A percentile compares a stretch with the other conserved stretches of the same genome.
phyloP scores from a whole-genome alignment of 495 filamentous ascomycete species.

The Daldinia vernicosa region DNA sequence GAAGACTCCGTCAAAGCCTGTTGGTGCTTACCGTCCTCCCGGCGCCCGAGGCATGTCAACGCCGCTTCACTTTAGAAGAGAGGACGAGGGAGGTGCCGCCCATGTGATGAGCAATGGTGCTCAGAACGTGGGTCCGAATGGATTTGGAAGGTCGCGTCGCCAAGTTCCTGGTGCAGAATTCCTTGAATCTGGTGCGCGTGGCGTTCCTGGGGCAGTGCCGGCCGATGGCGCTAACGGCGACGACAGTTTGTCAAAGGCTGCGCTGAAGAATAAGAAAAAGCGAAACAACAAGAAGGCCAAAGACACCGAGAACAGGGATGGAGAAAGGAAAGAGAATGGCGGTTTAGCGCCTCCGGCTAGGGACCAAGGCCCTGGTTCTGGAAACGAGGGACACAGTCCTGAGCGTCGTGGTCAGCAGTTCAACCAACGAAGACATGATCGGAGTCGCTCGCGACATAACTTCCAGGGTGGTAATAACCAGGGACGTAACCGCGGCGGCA shows the following conservation, averaged over 20 bases:
- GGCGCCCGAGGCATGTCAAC: constrained; percentile 89
- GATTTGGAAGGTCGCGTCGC: constrained; percentile 76
- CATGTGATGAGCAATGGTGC: constrained; percentile 81
- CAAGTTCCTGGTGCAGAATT: constrained; percentile 63
- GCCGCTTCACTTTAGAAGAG: constrained; percentile 94
- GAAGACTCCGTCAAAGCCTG: constrained; percentile 93
- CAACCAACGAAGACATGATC: constrained; percentile 59
- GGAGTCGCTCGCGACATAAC: constrained; percentile 67
- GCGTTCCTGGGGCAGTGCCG: constrained; percentile 80
- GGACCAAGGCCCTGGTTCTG: constrained; percentile 49
- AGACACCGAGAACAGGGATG: constrained; percentile 64
- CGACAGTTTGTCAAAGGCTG: constrained; percentile 82
- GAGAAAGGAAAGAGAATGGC: constrained; percentile 37
- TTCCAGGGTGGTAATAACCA: constrained; percentile 49
- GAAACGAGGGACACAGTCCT: constrained; percentile 68
- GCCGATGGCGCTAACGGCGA: constrained; percentile 72
- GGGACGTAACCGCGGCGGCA: constrained; percentile 57
- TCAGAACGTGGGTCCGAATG: constrained; percentile 71
- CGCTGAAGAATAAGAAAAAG: constrained; percentile 99
- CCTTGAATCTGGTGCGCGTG: constrained; percentile 46
- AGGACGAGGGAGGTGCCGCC: constrained; percentile 94
- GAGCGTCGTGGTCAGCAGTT: constrained; percentile 63
- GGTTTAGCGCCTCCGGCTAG: constrained; percentile 55
- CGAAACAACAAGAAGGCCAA: constrained; percentile 94
- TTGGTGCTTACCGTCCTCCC: constrained; percentile 95